phyloP scores from a whole-genome alignment of 176 grass and related monocot species.

The Rhipidocladum racemiflorum region DNA sequence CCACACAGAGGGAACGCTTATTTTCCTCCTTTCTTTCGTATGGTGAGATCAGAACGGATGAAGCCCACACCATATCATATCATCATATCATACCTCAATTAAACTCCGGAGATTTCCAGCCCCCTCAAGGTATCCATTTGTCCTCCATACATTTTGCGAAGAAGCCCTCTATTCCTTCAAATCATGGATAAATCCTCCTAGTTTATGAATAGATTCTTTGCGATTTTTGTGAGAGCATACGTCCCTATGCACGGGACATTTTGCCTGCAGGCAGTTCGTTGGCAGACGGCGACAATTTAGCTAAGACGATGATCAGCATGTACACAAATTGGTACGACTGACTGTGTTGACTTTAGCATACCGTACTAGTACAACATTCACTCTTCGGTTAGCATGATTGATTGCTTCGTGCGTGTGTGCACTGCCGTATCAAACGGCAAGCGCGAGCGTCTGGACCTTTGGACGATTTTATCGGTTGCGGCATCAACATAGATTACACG shows the following conservation, averaged over 20 bases:
- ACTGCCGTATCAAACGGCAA: neutral
- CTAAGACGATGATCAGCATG: neutral
- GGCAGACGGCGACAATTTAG: constrained; percentile 22
- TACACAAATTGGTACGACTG: neutral
- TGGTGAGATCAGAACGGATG: neutral
- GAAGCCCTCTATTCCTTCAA: no score
- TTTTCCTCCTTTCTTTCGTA: neutral
- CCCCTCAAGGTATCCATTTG: no score
- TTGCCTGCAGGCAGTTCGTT: constrained; percentile 9
- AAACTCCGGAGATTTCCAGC: no score
- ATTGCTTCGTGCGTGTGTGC: neutral
- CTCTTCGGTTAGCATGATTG: constrained; percentile 18
- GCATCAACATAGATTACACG: neutral
- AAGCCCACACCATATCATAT: neutral
- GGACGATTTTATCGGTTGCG: neutral
- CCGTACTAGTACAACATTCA: neutral
- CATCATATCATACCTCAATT: no score
- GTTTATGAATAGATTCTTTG: no score
- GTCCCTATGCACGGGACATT: neutral
- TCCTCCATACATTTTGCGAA: no score
- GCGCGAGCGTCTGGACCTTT: neutral
- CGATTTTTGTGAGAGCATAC: no score
- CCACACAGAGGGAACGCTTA: neutral
- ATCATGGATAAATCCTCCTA: no score
- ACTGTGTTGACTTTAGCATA: neutral